These are phyloP conservation scores for Selaginella moellendorffii DNA, from an alignment of 75 land plant genomes.

Conservation along the genomic window DNA sequence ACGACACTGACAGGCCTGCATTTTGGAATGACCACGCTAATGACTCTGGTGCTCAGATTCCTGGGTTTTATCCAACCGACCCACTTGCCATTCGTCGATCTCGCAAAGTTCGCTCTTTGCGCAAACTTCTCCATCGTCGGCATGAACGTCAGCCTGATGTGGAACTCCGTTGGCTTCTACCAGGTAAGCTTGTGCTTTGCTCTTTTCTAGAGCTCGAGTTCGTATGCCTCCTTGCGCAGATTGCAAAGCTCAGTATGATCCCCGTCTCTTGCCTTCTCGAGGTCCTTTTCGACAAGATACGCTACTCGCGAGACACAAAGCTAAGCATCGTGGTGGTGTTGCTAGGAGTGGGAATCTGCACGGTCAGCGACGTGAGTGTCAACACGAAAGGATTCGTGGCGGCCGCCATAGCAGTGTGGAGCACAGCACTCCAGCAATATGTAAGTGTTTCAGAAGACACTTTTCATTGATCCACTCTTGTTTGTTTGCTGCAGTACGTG, in stretches of 20 bases:
- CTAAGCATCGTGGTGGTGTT: slow-evolving; percentile 69
- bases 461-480: no score
- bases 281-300: slow-evolving; percentile 70
- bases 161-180: slow-evolving; percentile 95
- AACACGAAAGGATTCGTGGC: slow-evolving; percentile 76
- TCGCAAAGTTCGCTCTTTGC: slow-evolving; percentile 71
- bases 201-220: no score
- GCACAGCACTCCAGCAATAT: slow-evolving; percentile 86
- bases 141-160: slow-evolving; percentile 98
- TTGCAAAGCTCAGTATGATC: slow-evolving; percentile 92
- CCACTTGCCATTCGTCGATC: slow-evolving; percentile 57
- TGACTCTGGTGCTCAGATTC: slow-evolving; percentile 65
- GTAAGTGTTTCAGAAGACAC: no score
- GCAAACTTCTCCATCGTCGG: slow-evolving; percentile 95
- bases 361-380: slow-evolving; percentile 94
- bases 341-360: slow-evolving; percentile 77
- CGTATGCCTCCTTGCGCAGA: no score
- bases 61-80: slow-evolving; percentile 72
- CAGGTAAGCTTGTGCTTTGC: no score
- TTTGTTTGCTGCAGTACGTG: slow-evolving; percentile 88
- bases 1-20: slow-evolving; percentile 90
- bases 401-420: slow-evolving; percentile 85
- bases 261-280: slow-evolving; percentile 87
- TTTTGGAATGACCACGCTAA: slow-evolving; percentile 73
- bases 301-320: slow-evolving; percentile 84